phyloP scores from a whole-genome alignment of 1,284 basidiomycete species.

The Cystobasidium slooffiae region DNA sequence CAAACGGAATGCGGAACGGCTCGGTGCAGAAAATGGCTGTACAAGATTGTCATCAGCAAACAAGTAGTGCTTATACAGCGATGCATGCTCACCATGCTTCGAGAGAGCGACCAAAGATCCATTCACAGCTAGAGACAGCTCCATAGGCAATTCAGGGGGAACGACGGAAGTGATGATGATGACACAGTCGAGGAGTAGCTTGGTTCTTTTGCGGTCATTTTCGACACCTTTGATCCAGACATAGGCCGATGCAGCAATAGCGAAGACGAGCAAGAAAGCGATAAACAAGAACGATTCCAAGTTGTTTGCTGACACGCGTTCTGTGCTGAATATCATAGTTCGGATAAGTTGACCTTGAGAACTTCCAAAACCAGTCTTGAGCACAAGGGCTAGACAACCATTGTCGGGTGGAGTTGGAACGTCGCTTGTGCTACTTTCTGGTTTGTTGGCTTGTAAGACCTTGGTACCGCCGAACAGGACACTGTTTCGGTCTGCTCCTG shows the following conservation, averaged over 20 bases:
- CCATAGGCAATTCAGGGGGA: constrained; percentile 94
- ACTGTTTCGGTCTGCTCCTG: constrained; percentile 81
- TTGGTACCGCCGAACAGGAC: constrained; percentile 93
- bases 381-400: constrained; percentile 85
- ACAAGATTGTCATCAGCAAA: background rate
- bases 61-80: background rate
- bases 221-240: constrained; percentile 94
- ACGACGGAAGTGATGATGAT: constrained; percentile 94
- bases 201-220: constrained; percentile 86
- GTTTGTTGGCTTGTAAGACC: constrained; percentile 72
- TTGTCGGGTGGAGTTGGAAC: constrained; percentile 71
- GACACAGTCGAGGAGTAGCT: constrained; percentile 88
- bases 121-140: constrained; percentile 90
- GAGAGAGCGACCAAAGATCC: constrained; percentile 88
- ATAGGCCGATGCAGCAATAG: constrained; percentile 92
- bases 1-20: constrained; percentile 91
- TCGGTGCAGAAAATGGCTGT: constrained; percentile 95
- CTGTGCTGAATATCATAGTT: constrained; percentile 97
- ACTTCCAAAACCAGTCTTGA: constrained; percentile 95
- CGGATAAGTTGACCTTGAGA: constrained; percentile 92
- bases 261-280: constrained; percentile 92
- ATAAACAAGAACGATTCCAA: constrained; percentile 92
- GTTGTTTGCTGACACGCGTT: constrained; percentile 92
- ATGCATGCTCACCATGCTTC: constrained; percentile 71
- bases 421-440: constrained; percentile 51